These are phyloP conservation scores for Bimuria novae-zelandiae DNA, from an alignment of 2,329 filamentous ascomycete genomes.

Conservation along the genomic window DNA sequence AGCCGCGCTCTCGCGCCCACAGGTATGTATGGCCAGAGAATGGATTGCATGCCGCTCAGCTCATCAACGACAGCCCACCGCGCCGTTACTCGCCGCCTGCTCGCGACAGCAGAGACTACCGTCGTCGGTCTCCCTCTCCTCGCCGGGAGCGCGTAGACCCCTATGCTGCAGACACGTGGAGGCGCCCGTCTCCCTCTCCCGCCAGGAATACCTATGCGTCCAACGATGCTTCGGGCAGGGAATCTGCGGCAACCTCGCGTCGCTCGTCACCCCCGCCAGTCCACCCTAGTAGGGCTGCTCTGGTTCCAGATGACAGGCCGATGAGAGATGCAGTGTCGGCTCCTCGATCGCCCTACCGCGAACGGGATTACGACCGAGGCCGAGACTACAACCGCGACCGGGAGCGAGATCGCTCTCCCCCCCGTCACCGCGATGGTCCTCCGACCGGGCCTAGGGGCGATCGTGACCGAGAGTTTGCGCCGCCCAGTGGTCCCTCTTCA, in stretches of 20 bases:
- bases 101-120: constrained; percentile 53
- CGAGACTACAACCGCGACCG: constrained; percentile 29
- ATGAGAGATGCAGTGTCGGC: constrained; percentile 38
- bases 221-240: constrained; percentile 57
- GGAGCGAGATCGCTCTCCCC: constrained; percentile 40
- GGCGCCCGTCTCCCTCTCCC: constrained; percentile 60
- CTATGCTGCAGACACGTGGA: constrained; percentile 55
- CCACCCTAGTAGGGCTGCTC: constrained; percentile 58
- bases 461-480: constrained; percentile 43
- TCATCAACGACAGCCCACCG: constrained; percentile 30
- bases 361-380: constrained; percentile 36
- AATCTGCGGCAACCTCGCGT: constrained; percentile 62
- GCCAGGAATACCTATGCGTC: constrained; percentile 44
- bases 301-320: constrained; percentile 35
- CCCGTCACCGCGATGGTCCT: constrained; percentile 45
- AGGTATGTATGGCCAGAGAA: constrained; percentile 28
- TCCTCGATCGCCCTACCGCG: constrained; percentile 41
- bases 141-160: constrained; percentile 56
- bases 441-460: constrained; percentile 42
- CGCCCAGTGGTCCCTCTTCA: constrained; percentile 43
- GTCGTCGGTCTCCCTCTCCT: constrained; percentile 60
- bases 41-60: background rate
- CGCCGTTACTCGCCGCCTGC: constrained; percentile 52
- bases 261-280: constrained; percentile 63
- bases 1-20: constrained; percentile 47